A percentile compares a stretch with the other conserved stretches of the same genome.
Evolutionary conservation across 768 basidiomycete species (phyloP).

Genomic region (Hebeloma cylindrosporum): DNA sequence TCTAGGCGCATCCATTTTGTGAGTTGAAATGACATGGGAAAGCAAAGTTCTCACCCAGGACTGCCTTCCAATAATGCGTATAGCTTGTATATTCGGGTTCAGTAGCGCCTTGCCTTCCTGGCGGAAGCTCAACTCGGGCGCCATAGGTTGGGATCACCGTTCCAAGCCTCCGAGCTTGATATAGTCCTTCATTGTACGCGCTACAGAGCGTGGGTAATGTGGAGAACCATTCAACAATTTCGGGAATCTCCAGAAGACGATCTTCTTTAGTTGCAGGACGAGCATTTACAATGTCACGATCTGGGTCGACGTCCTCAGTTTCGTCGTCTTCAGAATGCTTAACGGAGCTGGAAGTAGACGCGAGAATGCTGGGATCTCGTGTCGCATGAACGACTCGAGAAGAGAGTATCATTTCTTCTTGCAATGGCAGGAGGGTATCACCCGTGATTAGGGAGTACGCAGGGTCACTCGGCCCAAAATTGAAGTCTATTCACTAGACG

Average conservation of each 20-base stretch:
- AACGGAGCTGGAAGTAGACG: conserved; percentile 17
- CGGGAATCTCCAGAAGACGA: conserved; percentile 62
- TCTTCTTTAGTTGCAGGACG: conserved; percentile 58
- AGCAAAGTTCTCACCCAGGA: conserved; percentile 54
- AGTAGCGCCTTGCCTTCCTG: conserved; percentile 49
- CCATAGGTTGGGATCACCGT: conserved; percentile 47
- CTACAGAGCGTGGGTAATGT: conserved; percentile 48
- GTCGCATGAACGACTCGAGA: conserved; percentile 77
- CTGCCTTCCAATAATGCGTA: conserved; percentile 83
- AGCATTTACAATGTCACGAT: conserved; percentile 72
- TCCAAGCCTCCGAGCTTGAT: conserved; percentile 16
- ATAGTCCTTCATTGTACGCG: conserved; percentile 63
- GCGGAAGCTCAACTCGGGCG: conserved; percentile 39
- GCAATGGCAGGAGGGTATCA: conserved; percentile 52
- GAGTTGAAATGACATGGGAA: not conserved
- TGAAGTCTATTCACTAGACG: conserved; percentile 66
- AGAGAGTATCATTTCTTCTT: conserved; percentile 48
- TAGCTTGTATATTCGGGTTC: conserved; percentile 91
- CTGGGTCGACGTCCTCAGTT: conserved; percentile 59
- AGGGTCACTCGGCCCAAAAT: conserved; percentile 80
- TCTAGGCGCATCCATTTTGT: conserved; percentile 45
- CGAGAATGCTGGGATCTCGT: conserved; percentile 58
- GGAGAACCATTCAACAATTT: conserved; percentile 53
- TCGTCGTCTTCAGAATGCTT: conserved; percentile 45
- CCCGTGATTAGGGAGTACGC: conserved; percentile 78